These are phyloP conservation scores for Dianthus caryophyllus DNA, from an alignment of 148 eudicot genomes.

Conservation along the genomic window DNA sequence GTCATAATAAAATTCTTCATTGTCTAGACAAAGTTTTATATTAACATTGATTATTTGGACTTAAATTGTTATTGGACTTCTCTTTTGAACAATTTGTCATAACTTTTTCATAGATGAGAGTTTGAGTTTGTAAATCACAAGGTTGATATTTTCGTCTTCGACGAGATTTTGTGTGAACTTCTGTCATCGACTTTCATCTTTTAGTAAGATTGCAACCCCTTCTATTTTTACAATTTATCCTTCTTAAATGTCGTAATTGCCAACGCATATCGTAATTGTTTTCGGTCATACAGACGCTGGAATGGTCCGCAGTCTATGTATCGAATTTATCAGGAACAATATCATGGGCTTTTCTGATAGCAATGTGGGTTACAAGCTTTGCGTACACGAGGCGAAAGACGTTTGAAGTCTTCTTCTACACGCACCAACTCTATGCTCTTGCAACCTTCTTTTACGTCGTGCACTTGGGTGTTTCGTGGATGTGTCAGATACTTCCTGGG, in stretches of 20 bases:
- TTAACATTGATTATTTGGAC: too few species aligned
- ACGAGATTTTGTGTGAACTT: too few species aligned
- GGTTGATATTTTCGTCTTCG: too few species aligned
- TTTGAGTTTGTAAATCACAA: too few species aligned
- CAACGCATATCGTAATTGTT: not conserved
- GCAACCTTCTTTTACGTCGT: slow-evolving; percentile 47
- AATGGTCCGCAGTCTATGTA: slow-evolving; percentile 35
- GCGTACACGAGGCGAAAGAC: slow-evolving; percentile 41
- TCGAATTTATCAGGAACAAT: slow-evolving; percentile 47
- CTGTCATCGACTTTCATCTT: too few species aligned
- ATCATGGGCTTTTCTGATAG: slow-evolving; percentile 32
- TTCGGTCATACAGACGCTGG: slow-evolving; percentile 29
- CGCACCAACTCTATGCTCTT: slow-evolving; percentile 48
- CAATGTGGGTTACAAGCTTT: slow-evolving; percentile 52
- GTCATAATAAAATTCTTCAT: too few species aligned
- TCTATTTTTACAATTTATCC: not conserved
- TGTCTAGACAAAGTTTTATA: too few species aligned
- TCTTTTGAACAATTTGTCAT: too few species aligned
- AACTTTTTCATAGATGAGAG: too few species aligned
- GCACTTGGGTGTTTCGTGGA: slow-evolving; percentile 48
- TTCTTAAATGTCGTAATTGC: not conserved
- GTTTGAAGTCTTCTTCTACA: slow-evolving; percentile 58
- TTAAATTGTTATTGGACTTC: too few species aligned
- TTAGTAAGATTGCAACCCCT: too few species aligned
- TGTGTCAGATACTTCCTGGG: slow-evolving; percentile 52